These are phyloP conservation scores for Phoenix dactylifera DNA, from an alignment of 176 grass and related monocot species.

Conservation along the genomic window DNA sequence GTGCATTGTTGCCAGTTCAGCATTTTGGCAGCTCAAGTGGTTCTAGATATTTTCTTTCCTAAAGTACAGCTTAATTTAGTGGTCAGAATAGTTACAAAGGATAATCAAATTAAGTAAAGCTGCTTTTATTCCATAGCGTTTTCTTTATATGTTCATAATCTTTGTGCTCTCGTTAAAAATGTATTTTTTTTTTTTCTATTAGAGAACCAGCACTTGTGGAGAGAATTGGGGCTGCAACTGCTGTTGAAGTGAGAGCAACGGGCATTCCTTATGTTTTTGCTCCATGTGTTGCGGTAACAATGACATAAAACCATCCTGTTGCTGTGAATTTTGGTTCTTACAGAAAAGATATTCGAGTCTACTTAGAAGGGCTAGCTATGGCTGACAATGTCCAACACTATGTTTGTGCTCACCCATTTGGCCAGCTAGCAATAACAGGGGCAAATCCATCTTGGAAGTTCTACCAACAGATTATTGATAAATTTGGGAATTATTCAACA, in stretches of 20 bases:
- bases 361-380: slow-evolving; percentile 1
- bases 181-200: neutral
- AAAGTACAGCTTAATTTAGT: too few relatives aligned
- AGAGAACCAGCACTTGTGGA: slow-evolving; percentile 56
- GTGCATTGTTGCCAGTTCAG: too few relatives aligned
- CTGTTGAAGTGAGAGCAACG: slow-evolving; percentile 71
- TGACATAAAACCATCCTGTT: too few relatives aligned
- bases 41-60: too few relatives aligned
- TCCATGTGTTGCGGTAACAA: slow-evolving; percentile 55
- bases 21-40: too few relatives aligned
- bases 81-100: too few relatives aligned
- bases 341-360: neutral
- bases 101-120: too few relatives aligned
- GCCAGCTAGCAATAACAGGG: neutral
- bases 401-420: slow-evolving; percentile 1
- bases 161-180: too few relatives aligned
- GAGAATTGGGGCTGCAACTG: slow-evolving; percentile 63
- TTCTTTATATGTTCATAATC: too few relatives aligned
- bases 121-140: too few relatives aligned
- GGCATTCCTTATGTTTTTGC: slow-evolving; percentile 72
- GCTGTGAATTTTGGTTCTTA: too few relatives aligned
- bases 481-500: neutral
- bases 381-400: slow-evolving; percentile 3
- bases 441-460: slow-evolving; percentile 8
- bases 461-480: slow-evolving; percentile 5